Evolutionary conservation across 2,329 filamentous ascomycete genomes (phyloP).

Genomic region (Aspergillus calidoustus): DNA sequence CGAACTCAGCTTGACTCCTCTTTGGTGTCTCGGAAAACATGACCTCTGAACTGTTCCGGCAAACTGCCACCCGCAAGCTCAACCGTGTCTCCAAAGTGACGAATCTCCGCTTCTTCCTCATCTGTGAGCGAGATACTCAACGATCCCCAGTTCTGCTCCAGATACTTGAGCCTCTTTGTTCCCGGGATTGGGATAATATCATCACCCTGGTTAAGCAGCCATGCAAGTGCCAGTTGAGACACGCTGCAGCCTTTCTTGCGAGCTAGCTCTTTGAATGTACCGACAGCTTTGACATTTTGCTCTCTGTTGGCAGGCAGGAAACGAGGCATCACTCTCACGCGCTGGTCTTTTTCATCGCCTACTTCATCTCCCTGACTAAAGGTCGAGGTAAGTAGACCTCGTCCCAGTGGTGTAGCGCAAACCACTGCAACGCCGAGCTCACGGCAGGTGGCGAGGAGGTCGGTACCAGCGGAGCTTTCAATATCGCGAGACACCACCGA

Average conservation of each 20-base stretch:
- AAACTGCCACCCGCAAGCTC: not conserved
- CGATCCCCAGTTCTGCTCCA: conserved; percentile 26
- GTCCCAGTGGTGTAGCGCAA: conserved; percentile 47
- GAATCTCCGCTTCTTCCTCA: conserved; percentile 3
- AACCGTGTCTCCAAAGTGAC: not conserved
- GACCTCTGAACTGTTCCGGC: not conserved
- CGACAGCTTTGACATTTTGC: conserved; percentile 8
- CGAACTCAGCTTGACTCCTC: not conserved
- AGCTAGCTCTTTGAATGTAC: conserved; percentile 2
- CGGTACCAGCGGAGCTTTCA: conserved; percentile 41
- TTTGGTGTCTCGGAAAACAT: conserved; percentile 7
- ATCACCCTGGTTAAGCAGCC: conserved; percentile 44
- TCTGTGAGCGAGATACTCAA: not conserved
- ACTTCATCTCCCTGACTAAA: not conserved
- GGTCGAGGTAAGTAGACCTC: conserved; percentile 37
- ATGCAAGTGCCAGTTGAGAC: conserved; percentile 11
- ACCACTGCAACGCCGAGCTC: conserved; percentile 53
- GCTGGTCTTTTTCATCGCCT: conserved; percentile 1
- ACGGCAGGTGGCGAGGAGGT: conserved; percentile 49
- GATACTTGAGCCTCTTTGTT: conserved; percentile 28
- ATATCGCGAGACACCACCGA: conserved; percentile 51
- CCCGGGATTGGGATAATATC: conserved; percentile 37
- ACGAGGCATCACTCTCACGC: conserved; percentile 8
- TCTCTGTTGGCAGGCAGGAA: conserved; percentile 1
- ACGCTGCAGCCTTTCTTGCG: not conserved